Base-by-base conservation (phyloP, 352 stramenopile species). In the Phytophthora citrophthora region DNA sequence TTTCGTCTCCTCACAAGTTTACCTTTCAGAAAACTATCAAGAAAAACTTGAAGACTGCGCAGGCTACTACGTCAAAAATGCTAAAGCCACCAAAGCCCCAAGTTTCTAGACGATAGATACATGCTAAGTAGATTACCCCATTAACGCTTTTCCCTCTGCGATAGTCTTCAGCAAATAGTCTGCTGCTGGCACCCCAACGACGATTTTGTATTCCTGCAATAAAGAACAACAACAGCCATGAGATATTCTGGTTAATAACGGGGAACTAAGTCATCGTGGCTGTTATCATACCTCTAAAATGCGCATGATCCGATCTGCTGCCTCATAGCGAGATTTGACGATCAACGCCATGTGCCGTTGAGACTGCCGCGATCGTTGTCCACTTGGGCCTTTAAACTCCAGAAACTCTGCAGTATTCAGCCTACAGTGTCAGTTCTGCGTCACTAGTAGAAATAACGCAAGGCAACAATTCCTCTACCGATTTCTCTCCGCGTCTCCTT, bases 221-320 rank as follows among this genome's bases (percentile, higher is more conserved):
- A 43, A 55, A 34, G 9, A 32, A 32, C 29, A 12, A 32, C 29
- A 32, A 32, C 20, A 29, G 5, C 6, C 8, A 34, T 34, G 11
- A 12, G 29, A 1, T n/a, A 38, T 6, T 10, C 13, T 7, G 11
- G 7, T 50, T 16, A 8, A 32, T 54, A 29, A 7, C 4, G 5
- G 10, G 27, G 11, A 39, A 15, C 13, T 8, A 23, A 34, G 2
- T 3, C 49, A 18, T 38, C 20, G 40, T 46, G 16, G 27, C 18
- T 61, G 2, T 4, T n/a, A 27, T 48, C 23, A n/a, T 45, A 91
- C 82, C 76, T 92, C 79, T 16, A 92, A 74, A 34, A 92, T 90
- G 5, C 81, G 76, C 83, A 92, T 92, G 61, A 90, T 80, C n/a
- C 81, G 74, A 53, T 92, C 81, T 18, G 81, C 77, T 32, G 83